Conservation (phyloP, 306 rosid genomes). For the Malus orientalis region DNA sequence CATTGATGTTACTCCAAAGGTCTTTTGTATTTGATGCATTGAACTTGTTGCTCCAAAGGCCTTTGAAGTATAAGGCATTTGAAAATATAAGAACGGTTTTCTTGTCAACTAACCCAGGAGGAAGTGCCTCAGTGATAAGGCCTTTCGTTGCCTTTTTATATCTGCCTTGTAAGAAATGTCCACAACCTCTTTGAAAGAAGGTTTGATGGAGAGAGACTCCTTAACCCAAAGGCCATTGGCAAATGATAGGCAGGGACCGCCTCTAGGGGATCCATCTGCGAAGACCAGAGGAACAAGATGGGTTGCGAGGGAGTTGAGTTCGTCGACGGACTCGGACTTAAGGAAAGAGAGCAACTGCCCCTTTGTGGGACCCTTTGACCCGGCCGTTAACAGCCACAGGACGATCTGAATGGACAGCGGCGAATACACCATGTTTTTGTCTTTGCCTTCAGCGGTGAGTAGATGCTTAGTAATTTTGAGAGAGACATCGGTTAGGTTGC, state of each 20-base stretch:
- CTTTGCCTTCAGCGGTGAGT: conserved; percentile 27
- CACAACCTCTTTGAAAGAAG: conserved; percentile 61
- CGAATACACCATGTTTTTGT: conserved; percentile 53
- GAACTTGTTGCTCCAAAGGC: conserved; percentile 61
- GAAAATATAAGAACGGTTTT: conserved; percentile 51
- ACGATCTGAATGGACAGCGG: conserved; percentile 64
- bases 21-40: conserved; percentile 65
- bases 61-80: conserved; percentile 79
- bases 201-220: conserved; percentile 41
- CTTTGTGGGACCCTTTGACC: conserved; percentile 56
- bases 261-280: conserved; percentile 47
- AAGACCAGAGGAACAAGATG: conserved; percentile 45
- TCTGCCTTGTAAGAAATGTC: conserved; percentile 41
- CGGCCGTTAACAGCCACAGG: conserved; percentile 61
- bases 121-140: conserved; percentile 56
- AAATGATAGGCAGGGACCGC: conserved; percentile 66
- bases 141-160: conserved; percentile 53
- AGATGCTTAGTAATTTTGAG: conserved; percentile 40
- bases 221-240: conserved; percentile 65
- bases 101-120: conserved; percentile 38
- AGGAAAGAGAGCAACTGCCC: conserved; percentile 72
- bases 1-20: conserved; percentile 54
- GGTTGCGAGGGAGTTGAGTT: conserved; percentile 53
- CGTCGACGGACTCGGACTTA: conserved; percentile 44
- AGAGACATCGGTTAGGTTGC: conserved; percentile 43